phyloP scores from a whole-genome alignment of 2,329 filamentous ascomycete genomes.

The Juglanconis juglandina region DNA sequence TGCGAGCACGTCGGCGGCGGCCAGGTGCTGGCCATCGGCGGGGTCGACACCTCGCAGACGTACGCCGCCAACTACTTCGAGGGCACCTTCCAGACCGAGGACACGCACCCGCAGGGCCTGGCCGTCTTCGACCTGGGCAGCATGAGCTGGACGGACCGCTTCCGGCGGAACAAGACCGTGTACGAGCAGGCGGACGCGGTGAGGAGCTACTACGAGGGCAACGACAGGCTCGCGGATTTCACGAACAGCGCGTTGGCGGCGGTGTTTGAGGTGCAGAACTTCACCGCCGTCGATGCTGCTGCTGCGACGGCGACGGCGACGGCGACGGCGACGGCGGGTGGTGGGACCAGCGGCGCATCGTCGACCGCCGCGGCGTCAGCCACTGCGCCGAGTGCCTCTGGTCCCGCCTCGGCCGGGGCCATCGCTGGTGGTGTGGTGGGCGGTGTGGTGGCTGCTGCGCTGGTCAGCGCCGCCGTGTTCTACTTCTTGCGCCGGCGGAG shows the following conservation, averaged over 20 bases:
- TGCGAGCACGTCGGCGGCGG: conserved; percentile 31
- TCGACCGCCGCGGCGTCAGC: neutral
- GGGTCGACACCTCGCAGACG: conserved; percentile 21
- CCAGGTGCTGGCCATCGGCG: conserved; percentile 38
- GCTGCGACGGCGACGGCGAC: neutral
- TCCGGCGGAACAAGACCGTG: conserved; percentile 7
- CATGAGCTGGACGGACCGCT: conserved; percentile 17
- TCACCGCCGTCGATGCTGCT: neutral
- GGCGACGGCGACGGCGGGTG: neutral
- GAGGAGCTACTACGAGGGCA: conserved; percentile 19
- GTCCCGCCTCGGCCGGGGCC: neutral
- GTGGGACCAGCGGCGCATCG: neutral
- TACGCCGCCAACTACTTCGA: conserved; percentile 6
- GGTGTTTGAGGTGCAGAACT: conserved; percentile 5
- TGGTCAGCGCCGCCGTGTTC: conserved; percentile 23
- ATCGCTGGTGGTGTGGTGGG: conserved; percentile 25
- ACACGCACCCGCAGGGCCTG: conserved; percentile 20
- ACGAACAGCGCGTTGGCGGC: neutral
- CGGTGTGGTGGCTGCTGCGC: conserved; percentile 10
- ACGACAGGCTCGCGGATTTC: conserved; percentile 14
- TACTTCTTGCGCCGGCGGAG: conserved; percentile 21
- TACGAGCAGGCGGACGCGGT: conserved; percentile 15
- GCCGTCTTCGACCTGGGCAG: conserved; percentile 22
- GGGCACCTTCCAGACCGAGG: conserved; percentile 18
- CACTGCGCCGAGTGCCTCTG: neutral